Evolutionary conservation across 805 yeast genomes (phyloP).

Genomic region (Blastobotrys americana): DNA sequence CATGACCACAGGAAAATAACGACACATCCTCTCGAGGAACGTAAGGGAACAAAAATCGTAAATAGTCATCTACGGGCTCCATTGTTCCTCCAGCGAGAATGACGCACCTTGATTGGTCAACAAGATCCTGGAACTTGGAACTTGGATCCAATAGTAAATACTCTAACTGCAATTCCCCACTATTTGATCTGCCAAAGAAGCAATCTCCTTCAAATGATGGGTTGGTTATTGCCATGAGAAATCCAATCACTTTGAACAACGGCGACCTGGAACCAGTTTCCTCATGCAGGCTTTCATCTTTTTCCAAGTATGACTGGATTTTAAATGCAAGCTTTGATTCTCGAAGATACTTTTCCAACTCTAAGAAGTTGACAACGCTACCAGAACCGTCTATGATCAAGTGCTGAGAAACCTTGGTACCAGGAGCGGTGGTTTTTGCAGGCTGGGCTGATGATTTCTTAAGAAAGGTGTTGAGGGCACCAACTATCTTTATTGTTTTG

Average conservation of each 20-base stretch:
- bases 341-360: slow-evolving; percentile 54
- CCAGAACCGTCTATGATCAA: slow-evolving; percentile 59
- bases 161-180: slow-evolving; percentile 35
- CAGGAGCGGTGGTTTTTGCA: slow-evolving; percentile 37
- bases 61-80: slow-evolving; percentile 78
- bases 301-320: slow-evolving; percentile 60
- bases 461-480: slow-evolving; percentile 45
- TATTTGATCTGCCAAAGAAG: slow-evolving; percentile 47
- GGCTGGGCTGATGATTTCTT: slow-evolving; percentile 16
- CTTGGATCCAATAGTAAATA: slow-evolving; percentile 80
- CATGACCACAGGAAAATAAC: slow-evolving; percentile 71
- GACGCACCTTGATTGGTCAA: slow-evolving; percentile 59
- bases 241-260: slow-evolving; percentile 57
- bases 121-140: slow-evolving; percentile 55
- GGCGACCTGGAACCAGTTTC: slow-evolving; percentile 33
- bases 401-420: slow-evolving; percentile 43
- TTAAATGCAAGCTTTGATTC: slow-evolving; percentile 76
- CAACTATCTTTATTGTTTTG: slow-evolving; percentile 54
- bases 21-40: slow-evolving; percentile 37
- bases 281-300: no score
- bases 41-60: slow-evolving; percentile 58
- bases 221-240: slow-evolving; percentile 57
- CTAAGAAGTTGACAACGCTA: slow-evolving; percentile 64
- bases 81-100: slow-evolving; percentile 91
- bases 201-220: slow-evolving; percentile 76